These are phyloP conservation scores for Ophiocordyceps polyrhachis-furcata DNA, from an alignment of 2,329 filamentous ascomycete genomes.

Conservation along the genomic window DNA sequence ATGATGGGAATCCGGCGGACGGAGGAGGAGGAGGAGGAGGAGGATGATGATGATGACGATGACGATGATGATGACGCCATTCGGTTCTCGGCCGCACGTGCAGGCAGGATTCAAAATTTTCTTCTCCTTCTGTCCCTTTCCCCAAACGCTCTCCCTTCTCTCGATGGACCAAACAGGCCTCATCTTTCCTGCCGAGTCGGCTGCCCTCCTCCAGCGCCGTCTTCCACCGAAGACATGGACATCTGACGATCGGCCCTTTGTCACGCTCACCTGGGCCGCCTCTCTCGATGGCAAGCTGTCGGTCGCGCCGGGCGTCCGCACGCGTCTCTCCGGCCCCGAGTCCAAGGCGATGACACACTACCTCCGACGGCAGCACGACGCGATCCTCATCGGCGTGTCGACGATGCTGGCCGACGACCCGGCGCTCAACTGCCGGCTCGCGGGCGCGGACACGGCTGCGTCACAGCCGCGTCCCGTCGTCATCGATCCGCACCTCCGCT, in stretches of 20 bases:
- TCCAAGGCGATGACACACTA: conserved; percentile 91
- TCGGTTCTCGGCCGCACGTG: not conserved
- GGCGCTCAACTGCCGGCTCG: conserved; percentile 62
- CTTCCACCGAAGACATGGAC: conserved; percentile 9
- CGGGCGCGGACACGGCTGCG: conserved; percentile 23
- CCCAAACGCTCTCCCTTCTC: no score
- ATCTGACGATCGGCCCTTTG: conserved; percentile 21
- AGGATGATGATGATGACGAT: not conserved
- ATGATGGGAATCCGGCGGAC: conserved; percentile 53
- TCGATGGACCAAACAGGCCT: not conserved
- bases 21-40: not conserved
- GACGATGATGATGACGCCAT: not conserved
- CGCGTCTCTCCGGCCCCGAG: conserved; percentile 60
- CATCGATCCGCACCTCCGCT: conserved; percentile 61
- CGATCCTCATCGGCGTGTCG: conserved; percentile 68
- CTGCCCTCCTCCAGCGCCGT: conserved; percentile 14
- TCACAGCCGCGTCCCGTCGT: conserved; percentile 59
- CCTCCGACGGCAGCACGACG: conserved; percentile 63
- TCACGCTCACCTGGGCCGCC: conserved; percentile 78
- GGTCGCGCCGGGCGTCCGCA: conserved; percentile 61
- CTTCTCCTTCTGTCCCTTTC: no score
- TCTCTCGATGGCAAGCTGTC: conserved; percentile 73
- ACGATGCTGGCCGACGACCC: conserved; percentile 78
- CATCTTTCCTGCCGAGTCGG: conserved; percentile 13
- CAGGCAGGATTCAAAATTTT: no score